These are phyloP conservation scores for Cucurbita ficifolia DNA, from an alignment of 306 rosid species.

Conservation along the genomic window DNA sequence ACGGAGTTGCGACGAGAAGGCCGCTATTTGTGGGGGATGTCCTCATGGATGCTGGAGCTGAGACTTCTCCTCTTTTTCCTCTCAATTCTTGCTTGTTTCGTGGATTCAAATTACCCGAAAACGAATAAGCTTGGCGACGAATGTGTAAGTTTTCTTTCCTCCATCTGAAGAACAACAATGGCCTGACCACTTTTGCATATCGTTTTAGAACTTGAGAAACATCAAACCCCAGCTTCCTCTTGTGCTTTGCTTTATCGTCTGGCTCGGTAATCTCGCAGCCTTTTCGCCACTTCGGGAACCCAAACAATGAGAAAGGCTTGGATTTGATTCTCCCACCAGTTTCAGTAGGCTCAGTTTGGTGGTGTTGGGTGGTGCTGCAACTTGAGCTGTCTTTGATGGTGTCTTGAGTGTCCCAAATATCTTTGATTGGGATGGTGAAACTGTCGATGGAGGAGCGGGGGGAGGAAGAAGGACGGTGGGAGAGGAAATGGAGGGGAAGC, in stretches of 20 bases:
- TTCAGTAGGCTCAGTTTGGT: not conserved
- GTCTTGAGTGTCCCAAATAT: constrained; percentile 11
- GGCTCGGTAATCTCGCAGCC: constrained; percentile 24
- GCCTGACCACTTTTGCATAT: constrained; percentile 36
- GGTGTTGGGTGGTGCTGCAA: not conserved
- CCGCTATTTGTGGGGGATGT: constrained; percentile 90
- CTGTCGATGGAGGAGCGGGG: constrained; percentile 68
- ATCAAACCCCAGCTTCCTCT: constrained; percentile 33
- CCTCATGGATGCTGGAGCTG: constrained; percentile 96
- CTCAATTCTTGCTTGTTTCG: constrained; percentile 31
- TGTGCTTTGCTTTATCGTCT: constrained; percentile 23
- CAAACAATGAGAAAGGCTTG: constrained; percentile 51
- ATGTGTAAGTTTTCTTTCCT: constrained; percentile 28
- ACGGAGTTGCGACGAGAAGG: constrained; percentile 18
- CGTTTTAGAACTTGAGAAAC: constrained; percentile 34
- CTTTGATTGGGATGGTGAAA: constrained; percentile 50
- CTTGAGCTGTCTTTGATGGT: constrained; percentile 5
- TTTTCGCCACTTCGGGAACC: constrained; percentile 35
- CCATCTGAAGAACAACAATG: constrained; percentile 28
- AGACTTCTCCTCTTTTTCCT: constrained; percentile 54
- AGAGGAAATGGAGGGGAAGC: constrained; percentile 77
- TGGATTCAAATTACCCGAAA: constrained; percentile 50
- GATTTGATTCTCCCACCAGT: constrained; percentile 35
- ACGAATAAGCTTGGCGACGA: constrained; percentile 39
- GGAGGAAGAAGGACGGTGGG: constrained; percentile 72